Evolutionary conservation across 2,329 filamentous ascomycete species (phyloP).

Genomic region (Apiospora rasikravindrae): DNA sequence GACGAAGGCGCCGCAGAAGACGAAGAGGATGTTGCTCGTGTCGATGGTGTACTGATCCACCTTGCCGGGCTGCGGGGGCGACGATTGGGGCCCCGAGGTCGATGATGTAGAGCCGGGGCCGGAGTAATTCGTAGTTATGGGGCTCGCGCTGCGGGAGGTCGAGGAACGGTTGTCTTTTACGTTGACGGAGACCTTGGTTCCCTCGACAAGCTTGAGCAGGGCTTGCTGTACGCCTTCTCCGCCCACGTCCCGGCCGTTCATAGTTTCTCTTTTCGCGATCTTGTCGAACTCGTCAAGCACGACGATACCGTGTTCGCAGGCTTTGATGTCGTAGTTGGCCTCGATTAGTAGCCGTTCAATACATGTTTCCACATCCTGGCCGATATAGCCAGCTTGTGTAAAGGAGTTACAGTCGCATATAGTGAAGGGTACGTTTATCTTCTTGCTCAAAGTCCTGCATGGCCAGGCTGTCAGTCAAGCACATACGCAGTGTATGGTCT

Average conservation of each 20-base stretch:
- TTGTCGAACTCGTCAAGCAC: constrained; percentile 98
- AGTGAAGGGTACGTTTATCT: constrained; percentile 93
- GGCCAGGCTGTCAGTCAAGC: constrained; percentile 15
- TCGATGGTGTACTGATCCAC: constrained; percentile 76
- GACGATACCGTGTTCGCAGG: constrained; percentile 89
- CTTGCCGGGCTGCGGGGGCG: constrained; percentile 53
- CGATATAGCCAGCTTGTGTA: constrained; percentile 96
- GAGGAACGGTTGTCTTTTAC: constrained; percentile 75
- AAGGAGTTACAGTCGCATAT: constrained; percentile 97
- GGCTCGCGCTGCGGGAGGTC: constrained; percentile 53
- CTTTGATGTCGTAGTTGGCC: constrained; percentile 84
- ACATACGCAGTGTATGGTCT: neutral
- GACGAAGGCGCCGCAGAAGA: constrained; percentile 94
- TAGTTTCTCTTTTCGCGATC: constrained; percentile 85
- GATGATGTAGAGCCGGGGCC: constrained; percentile 51
- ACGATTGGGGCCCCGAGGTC: constrained; percentile 46
- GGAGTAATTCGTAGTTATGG: constrained; percentile 60
- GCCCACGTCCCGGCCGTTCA: constrained; percentile 90
- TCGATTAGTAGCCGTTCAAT: constrained; percentile 90
- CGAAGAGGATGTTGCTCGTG: constrained; percentile 96
- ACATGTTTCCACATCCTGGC: constrained; percentile 95
- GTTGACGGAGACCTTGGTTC: constrained; percentile 89
- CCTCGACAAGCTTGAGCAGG: constrained; percentile 92
- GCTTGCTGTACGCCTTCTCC: constrained; percentile 98
- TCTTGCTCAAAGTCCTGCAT: constrained; percentile 82